Evolutionary conservation across 257 asterid species (phyloP), one percentile per base, ranked within the genome.

Genomic region (Dorcoceras hygrometricum): DNA sequence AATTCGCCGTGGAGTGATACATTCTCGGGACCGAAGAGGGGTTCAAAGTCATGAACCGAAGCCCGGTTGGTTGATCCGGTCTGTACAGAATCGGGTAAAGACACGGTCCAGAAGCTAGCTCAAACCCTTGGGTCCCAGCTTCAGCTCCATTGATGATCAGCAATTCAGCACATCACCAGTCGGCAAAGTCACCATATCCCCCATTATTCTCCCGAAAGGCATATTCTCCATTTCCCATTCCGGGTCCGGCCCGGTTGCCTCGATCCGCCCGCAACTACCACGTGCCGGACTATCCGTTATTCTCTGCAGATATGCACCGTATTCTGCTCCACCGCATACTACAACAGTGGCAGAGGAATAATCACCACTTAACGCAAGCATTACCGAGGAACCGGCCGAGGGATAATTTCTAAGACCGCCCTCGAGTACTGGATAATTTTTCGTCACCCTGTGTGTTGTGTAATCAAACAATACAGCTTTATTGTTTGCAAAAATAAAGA

Each of bases 391-490:
- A 7, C 98, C 98, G 0, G 98, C 97, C 7, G 97, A 87, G 5
- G 98, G 98, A 71, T 92, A 92, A 62, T 85, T 92, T 60, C 98
- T 78, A 8, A 96, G 97, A 0, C 96, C 95, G 36, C 98, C 98
- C 0, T 79, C 87, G 4, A 92, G 84, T 5, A 61, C 63, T 1
- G 98, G 97, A 43, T 78, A 89, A 12, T 55, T 57, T 56, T 50
- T 86, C 0, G 82, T 65, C 22, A 87, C 78, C 4, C 1, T 27
- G 23, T 86, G 75, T 0, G 75, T 65, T 8, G 43, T 62, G 29
- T 83, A 79, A 70, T 89, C 88, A 28, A 86, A 92, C 12, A 74
- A 59, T 3, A 92, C 93, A 1, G 97, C 96, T 66, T 78, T 84
- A 11, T 77, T 84, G 70, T 92, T 92, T 0, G 96, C 98, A 25